Evolutionary conservation across 176 grass and related monocot genomes (phyloP).

Genomic region (Bonia amplexicaulis): DNA sequence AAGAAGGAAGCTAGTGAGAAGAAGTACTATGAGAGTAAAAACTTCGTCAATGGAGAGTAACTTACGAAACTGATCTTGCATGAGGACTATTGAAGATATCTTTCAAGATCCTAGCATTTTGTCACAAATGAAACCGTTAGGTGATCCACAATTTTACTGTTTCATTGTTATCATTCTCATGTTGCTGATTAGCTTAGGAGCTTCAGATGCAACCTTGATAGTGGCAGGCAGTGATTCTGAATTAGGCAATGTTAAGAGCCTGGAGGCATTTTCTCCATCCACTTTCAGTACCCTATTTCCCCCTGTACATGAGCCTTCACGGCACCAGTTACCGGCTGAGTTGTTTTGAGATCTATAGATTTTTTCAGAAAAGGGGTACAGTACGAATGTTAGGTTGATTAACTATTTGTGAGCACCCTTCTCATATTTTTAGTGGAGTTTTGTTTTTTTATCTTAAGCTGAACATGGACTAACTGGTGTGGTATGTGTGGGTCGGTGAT

Average conservation of each 20-base stretch:
- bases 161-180: constrained; percentile 17
- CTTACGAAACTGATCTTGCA: background rate
- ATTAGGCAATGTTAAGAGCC: background rate
- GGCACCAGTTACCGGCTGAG: background rate
- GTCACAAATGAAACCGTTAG: constrained; percentile 14
- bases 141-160: constrained; percentile 29
- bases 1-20: constrained; percentile 99
- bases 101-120: constrained; percentile 25
- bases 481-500: constrained; percentile 6
- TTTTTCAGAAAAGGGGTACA: background rate
- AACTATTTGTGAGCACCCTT: constrained; percentile 16
- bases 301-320: background rate
- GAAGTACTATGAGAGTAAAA: constrained; percentile 91
- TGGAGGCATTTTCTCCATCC: background rate
- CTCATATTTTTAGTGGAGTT: background rate
- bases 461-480: background rate
- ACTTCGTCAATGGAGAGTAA: constrained; percentile 69
- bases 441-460: background rate
- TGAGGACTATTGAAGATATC: constrained; percentile 9
- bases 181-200: constrained; percentile 38
- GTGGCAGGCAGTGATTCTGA: constrained; percentile 9
- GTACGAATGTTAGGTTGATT: constrained; percentile 20
- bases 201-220: constrained; percentile 31
- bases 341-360: constrained; percentile 6
- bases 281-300: background rate